Conservation (phyloP, 441 rosid genomes). For the Daphne laureola region DNA sequence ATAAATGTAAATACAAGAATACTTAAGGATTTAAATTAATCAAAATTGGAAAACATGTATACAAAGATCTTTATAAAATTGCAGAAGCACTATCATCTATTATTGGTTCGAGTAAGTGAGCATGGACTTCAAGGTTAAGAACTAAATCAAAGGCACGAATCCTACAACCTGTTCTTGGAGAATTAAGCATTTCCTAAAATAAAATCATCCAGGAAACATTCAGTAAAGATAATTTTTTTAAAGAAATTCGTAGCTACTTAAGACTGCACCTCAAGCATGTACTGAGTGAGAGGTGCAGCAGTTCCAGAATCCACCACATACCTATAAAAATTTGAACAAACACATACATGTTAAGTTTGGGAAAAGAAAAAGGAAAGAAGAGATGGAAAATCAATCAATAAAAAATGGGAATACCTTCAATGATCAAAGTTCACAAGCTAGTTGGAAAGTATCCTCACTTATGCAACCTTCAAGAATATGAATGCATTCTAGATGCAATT, state of each 20-base stretch:
- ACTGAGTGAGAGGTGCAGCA: constrained; percentile 96
- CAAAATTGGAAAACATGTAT: too few species aligned
- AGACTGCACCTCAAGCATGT: constrained; percentile 85
- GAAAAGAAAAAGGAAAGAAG: constrained; percentile 8
- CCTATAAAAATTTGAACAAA: constrained; percentile 41
- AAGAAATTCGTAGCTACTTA: constrained; percentile 13
- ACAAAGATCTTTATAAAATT: constrained; percentile 46
- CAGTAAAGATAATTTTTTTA: constrained; percentile 18
- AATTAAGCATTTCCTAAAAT: constrained; percentile 87
- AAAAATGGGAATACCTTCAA: too few species aligned
- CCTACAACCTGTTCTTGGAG: constrained; percentile 70
- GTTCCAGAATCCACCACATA: constrained; percentile 92
- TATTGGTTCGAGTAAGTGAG: constrained; percentile 86
- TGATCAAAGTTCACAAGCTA: too few species aligned
- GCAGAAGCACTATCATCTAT: constrained; percentile 56
- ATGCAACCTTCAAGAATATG: too few species aligned
- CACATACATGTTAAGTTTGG: constrained; percentile 5
- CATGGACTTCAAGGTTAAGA: constrained; percentile 96
- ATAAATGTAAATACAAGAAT: too few species aligned
- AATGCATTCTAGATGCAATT: too few species aligned
- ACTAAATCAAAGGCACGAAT: constrained; percentile 93
- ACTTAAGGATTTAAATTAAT: too few species aligned
- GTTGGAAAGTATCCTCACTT: too few species aligned
- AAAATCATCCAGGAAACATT: constrained; percentile 15
- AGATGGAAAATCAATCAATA: constrained; percentile 1